Evolutionary conservation across 1,139 yeast species (phyloP).

Genomic region (Candida anutae): DNA sequence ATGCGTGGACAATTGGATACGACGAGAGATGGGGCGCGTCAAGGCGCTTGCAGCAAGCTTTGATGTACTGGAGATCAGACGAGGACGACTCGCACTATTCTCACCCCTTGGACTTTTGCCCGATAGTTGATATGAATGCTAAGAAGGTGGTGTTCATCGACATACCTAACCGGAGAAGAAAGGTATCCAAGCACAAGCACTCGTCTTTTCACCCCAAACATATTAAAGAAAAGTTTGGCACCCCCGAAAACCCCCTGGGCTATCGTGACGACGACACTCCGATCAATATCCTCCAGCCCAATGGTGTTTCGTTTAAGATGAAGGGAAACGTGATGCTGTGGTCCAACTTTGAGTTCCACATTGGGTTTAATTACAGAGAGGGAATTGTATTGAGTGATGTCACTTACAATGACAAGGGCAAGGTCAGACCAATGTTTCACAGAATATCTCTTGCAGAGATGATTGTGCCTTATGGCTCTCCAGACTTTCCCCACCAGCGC

Average conservation of each 20-base stretch:
- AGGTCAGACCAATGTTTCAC: slow-evolving; percentile 65
- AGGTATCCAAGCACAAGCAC: too few relatives aligned
- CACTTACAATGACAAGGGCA: slow-evolving; percentile 66
- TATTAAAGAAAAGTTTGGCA: too few relatives aligned
- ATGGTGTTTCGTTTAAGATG: slow-evolving; percentile 65
- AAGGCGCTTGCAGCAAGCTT: slow-evolving; percentile 66
- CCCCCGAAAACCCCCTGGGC: too few relatives aligned
- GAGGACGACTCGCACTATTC: too few relatives aligned
- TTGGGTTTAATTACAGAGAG: slow-evolving; percentile 81
- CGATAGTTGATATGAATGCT: too few relatives aligned
- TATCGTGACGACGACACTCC: too few relatives aligned
- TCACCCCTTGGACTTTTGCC: too few relatives aligned
- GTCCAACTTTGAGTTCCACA: slow-evolving; percentile 70
- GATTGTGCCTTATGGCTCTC: slow-evolving; percentile 81
- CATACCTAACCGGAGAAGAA: too few relatives aligned
- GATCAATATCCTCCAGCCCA: too few relatives aligned
- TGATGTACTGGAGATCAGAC: too few relatives aligned
- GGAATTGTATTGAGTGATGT: slow-evolving; percentile 75
- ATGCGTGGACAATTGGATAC: slow-evolving; percentile 80
- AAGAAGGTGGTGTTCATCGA: too few relatives aligned
- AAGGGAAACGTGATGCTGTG: slow-evolving; percentile 63
- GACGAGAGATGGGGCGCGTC: slow-evolving; percentile 79
- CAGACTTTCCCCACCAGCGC: slow-evolving; percentile 74
- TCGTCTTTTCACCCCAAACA: too few relatives aligned
- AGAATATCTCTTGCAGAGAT: slow-evolving; percentile 72